Percentiles rank a stretch among this genome's conserved stretches.
Evolutionary conservation across 257 asterid genomes (phyloP).

Genomic region (Forsythia viridissima): DNA sequence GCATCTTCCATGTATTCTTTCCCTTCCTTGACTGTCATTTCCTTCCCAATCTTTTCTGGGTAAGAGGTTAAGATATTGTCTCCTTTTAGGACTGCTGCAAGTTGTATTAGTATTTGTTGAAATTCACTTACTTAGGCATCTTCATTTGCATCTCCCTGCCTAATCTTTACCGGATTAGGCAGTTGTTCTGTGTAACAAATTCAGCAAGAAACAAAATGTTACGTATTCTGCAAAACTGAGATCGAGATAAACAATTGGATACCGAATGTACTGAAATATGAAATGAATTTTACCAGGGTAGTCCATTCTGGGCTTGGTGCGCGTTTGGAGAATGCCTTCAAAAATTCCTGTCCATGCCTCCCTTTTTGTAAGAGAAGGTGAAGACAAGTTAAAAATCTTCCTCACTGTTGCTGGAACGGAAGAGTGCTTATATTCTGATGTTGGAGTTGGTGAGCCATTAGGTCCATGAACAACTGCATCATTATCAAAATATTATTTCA

Average conservation of each 20-base stretch:
- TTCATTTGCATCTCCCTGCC: constrained; percentile 66
- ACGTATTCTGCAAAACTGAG: neutral
- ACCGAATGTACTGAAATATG: neutral
- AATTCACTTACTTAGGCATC: constrained; percentile 72
- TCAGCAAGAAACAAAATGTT: neutral
- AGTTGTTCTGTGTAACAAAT: constrained; percentile 44
- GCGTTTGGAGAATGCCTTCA: constrained; percentile 50
- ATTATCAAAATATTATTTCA: neutral
- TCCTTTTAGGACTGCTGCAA: constrained; percentile 84
- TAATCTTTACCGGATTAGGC: constrained; percentile 61
- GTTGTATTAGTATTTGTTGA: constrained; percentile 79
- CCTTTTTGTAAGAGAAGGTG: constrained; percentile 76
- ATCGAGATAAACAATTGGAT: neutral
- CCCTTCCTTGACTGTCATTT: constrained; percentile 72
- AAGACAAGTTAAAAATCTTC: constrained; percentile 70
- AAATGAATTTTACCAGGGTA: constrained; percentile 60
- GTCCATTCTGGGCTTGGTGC: constrained; percentile 66
- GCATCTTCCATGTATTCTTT: constrained; percentile 64
- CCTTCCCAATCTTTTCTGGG: constrained; percentile 46
- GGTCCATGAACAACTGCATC: constrained; percentile 87
- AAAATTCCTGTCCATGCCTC: constrained; percentile 93
- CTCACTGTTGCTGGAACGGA: constrained; percentile 92
- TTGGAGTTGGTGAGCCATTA: constrained; percentile 60
- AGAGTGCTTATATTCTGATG: constrained; percentile 88
- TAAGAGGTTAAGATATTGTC: constrained; percentile 54